Evolutionary conservation across 192 early-diverging fungal species (phyloP), one percentile per base, ranked within the genome.

Genomic region (Chytriomyces sp.): DNA sequence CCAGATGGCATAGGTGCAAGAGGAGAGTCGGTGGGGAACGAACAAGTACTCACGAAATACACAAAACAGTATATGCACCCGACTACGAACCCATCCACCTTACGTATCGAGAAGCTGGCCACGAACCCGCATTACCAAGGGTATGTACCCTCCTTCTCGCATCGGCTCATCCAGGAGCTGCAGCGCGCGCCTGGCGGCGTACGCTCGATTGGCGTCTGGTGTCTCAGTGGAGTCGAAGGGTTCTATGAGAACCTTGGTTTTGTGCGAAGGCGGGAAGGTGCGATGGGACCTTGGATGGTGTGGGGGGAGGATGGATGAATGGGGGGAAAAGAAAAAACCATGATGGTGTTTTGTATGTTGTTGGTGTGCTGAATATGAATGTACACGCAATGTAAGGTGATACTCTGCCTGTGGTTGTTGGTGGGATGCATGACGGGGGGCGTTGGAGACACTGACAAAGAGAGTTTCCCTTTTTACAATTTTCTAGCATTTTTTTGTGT

Each of bases 221-320:
- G 68, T 44, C 39, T 70, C 12, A 70, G 8, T 32, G 54, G 55
- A 2, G 68, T 41, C 14, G 55, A 70, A 19, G 19, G 14, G 68
- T 70, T 70, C 33, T 70, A 70, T 44, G 55, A 59, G 41, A 38
- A 12, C 3, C 57, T 70, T 10, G 68, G 68, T 10, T 70, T 70
- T 32, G 38, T 33, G 56, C 10, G 41, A 59, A 57, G 10, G 41
- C 34, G 39, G 39, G 56, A 70, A n/a, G 68, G 68, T 5, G 38
- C 22, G 22, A 59, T 52, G 56, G 68, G 68, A n/a, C 68, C 68
- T 10, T 70, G 68, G 68, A 70, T 70, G 68, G 56, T 70, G 19
- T 70, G 68, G 68, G 62, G 34, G 19, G 55, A 30, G 17, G 55
- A 30, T 25, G 55, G 14, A 49, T 49, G 44, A 49, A 3, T n/a